Conservation (phyloP, 2,329 filamentous ascomycete species). For the Phymatotrichopsis omnivora region DNA sequence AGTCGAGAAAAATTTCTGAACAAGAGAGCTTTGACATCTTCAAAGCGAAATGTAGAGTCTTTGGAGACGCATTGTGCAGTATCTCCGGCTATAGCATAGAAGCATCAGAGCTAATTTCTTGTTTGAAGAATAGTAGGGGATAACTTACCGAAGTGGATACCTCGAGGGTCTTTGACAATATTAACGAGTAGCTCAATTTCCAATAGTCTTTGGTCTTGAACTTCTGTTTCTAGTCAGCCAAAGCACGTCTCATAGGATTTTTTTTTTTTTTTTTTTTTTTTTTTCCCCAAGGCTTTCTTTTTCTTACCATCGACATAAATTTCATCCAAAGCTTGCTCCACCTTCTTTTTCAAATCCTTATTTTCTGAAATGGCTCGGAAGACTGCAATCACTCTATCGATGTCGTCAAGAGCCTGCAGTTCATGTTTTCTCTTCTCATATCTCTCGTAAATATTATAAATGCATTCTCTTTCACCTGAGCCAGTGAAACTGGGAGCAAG, state of each 20-base stretch:
- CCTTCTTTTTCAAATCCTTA: neutral
- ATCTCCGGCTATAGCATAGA: slow-evolving; percentile 30
- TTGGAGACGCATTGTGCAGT: slow-evolving; percentile 35
- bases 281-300: too few relatives aligned
- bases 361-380: slow-evolving; percentile 24
- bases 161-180: slow-evolving; percentile 29
- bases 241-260: slow-evolving; percentile 18
- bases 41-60: slow-evolving; percentile 34
- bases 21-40: slow-evolving; percentile 33
- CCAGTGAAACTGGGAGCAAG: slow-evolving; percentile 11
- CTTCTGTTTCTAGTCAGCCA: slow-evolving; percentile 22
- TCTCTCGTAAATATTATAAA: slow-evolving; percentile 30
- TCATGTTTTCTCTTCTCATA: slow-evolving; percentile 28
- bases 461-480: slow-evolving; percentile 21
- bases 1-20: slow-evolving; percentile 28
- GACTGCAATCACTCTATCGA: slow-evolving; percentile 28
- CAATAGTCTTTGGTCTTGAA: slow-evolving; percentile 32
- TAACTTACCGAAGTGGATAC: slow-evolving; percentile 30
- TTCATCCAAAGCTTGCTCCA: slow-evolving; percentile 27
- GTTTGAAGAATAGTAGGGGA: neutral
- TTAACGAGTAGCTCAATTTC: slow-evolving; percentile 31
- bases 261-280: too few relatives aligned
- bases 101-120: slow-evolving; percentile 14
- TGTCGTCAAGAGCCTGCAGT: slow-evolving; percentile 15
- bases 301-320: slow-evolving; percentile 29